phyloP scores from a whole-genome alignment of 345 rosid species.

The Rhizophora mangle region DNA sequence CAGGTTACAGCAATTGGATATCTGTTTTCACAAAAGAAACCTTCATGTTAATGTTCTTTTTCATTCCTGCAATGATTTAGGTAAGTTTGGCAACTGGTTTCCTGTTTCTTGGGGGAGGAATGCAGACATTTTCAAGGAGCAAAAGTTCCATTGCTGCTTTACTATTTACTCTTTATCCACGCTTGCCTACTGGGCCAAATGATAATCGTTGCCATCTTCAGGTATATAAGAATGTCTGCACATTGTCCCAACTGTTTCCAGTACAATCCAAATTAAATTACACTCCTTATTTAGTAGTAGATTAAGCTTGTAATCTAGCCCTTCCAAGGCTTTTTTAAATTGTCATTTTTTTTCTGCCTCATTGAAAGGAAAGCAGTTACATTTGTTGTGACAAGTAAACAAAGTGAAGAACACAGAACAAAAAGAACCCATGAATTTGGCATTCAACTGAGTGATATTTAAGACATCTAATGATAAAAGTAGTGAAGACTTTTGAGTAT shows the following conservation, averaged over 20 bases:
- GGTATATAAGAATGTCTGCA: constrained; percentile 39
- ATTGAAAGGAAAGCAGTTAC: neutral
- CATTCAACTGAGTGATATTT: neutral
- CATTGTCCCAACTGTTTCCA: neutral
- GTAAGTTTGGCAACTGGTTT: constrained; percentile 93
- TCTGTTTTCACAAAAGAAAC: neutral
- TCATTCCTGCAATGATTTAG: constrained; percentile 33
- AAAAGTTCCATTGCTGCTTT: constrained; percentile 80
- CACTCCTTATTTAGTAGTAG: neutral
- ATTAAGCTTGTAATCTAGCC: neutral
- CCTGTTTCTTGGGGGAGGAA: constrained; percentile 97
- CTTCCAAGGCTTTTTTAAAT: neutral
- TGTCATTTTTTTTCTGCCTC: neutral
- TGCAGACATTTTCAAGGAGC: constrained; percentile 82
- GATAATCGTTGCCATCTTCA: constrained; percentile 99
- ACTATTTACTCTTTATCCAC: constrained; percentile 85
- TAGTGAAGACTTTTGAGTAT: neutral
- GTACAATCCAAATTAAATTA: too few species aligned
- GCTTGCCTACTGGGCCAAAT: constrained; percentile 93
- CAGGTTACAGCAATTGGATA: neutral
- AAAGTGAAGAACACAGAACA: neutral
- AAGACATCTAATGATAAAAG: neutral
- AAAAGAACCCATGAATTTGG: neutral
- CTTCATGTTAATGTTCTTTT: neutral
- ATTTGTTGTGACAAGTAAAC: neutral